phyloP scores from a whole-genome alignment of 2,329 filamentous ascomycete species.

The Talaromyces sp. region DNA sequence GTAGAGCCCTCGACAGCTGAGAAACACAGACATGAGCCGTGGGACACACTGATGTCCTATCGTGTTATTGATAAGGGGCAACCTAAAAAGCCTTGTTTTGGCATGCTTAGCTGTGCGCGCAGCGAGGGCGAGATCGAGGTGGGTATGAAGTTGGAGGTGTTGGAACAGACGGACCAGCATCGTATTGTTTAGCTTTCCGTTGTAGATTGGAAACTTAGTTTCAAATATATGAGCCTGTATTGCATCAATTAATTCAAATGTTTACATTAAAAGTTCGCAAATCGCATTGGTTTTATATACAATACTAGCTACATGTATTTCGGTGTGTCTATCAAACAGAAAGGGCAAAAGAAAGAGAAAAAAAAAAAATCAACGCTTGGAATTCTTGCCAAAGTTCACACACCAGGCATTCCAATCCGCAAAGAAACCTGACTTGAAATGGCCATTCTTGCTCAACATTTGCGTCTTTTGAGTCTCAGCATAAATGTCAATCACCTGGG shows the following conservation, averaged over 20 bases:
- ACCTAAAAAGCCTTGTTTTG: slow-evolving; percentile 61
- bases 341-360: no score
- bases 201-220: no score
- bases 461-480: slow-evolving; percentile 55
- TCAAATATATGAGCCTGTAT: no score
- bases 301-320: background rate
- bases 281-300: slow-evolving; percentile 18
- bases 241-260: no score
- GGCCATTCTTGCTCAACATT: slow-evolving; percentile 52
- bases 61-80: slow-evolving; percentile 56
- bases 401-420: slow-evolving; percentile 72
- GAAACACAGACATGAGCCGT: slow-evolving; percentile 55
- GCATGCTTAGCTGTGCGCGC: slow-evolving; percentile 59
- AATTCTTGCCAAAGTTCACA: slow-evolving; percentile 37
- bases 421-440: slow-evolving; percentile 62
- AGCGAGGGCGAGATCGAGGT: slow-evolving; percentile 51
- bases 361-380: slow-evolving; percentile 26
- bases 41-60: slow-evolving; percentile 58
- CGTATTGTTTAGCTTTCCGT: slow-evolving; percentile 48
- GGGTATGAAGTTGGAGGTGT: slow-evolving; percentile 55
- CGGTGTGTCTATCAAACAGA: background rate
- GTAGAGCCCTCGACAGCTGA: slow-evolving; percentile 58
- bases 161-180: slow-evolving; percentile 54
- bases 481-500: slow-evolving; percentile 60
- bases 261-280: background rate